Percentiles rank a stretch among this genome's conserved stretches.
These are phyloP conservation scores for Candida sp. DNA, from an alignment of 1,139 yeast species.

Conservation along the genomic window DNA sequence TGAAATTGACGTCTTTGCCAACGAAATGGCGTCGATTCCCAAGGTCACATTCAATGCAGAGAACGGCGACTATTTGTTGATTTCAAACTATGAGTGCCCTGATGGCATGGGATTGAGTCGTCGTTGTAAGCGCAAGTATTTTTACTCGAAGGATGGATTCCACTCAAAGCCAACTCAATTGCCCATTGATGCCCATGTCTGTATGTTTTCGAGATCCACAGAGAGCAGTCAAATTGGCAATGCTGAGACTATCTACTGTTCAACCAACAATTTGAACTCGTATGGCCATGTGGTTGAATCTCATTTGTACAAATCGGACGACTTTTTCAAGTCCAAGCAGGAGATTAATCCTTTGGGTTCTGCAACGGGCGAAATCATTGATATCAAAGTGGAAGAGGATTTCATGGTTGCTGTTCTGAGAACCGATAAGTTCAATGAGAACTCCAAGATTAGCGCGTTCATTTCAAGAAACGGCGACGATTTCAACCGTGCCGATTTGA, in stretches of 20 bases:
- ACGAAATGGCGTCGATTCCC: conserved; percentile 18
- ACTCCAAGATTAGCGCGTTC: conserved; percentile 49
- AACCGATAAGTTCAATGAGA: conserved; percentile 47
- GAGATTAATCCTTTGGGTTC: conserved; percentile 23
- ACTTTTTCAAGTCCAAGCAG: conserved; percentile 52
- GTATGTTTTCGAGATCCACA: conserved; percentile 57
- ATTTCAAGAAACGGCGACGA: conserved; percentile 61
- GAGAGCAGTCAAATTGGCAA: conserved; percentile 40
- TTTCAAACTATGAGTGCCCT: conserved; percentile 44
- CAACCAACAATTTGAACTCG: conserved; percentile 43
- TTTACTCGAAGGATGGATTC: conserved; percentile 60
- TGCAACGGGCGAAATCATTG: conserved; percentile 46
- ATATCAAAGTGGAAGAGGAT: conserved; percentile 50
- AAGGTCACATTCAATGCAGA: conserved; percentile 40
- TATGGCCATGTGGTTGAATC: conserved; percentile 49
- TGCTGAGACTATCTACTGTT: conserved; percentile 54
- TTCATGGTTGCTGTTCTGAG: conserved; percentile 58
- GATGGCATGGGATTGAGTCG: conserved; percentile 18
- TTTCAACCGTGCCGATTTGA: conserved; percentile 58
- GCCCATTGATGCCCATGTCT: conserved; percentile 35
- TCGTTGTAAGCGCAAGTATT: conserved; percentile 41
- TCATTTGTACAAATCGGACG: conserved; percentile 48
- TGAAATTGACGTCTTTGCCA: conserved; percentile 21
- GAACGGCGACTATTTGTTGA: conserved; percentile 41
- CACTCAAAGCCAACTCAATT: conserved; percentile 42